Conservation (phyloP, 192 early-diverging fungal species). For the Podila epicladia region DNA sequence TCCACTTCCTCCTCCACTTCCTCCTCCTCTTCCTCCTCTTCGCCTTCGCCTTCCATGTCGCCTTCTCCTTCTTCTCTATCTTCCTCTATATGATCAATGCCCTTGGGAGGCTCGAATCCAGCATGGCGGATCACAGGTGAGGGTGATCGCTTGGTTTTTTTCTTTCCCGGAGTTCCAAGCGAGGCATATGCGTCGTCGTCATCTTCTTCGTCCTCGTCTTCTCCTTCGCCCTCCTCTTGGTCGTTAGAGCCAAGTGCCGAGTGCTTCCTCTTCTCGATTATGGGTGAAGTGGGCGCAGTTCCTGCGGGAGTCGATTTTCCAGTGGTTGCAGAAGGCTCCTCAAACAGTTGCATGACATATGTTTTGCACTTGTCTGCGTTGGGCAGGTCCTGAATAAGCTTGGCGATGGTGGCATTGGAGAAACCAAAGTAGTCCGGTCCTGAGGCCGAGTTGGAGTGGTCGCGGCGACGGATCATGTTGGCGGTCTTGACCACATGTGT, state of each 20-base stretch:
- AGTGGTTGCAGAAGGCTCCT: slow-evolving; percentile 35
- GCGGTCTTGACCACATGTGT: slow-evolving; percentile 79
- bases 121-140: slow-evolving; percentile 10
- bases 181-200: slow-evolving; percentile 11
- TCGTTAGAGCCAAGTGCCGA: slow-evolving; percentile 6
- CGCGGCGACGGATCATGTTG: slow-evolving; percentile 80
- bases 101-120: not conserved
- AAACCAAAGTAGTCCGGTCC: slow-evolving; percentile 96
- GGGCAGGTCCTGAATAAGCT: slow-evolving; percentile 89
- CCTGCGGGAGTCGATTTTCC: not conserved
- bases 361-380: slow-evolving; percentile 74
- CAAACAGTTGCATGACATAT: slow-evolving; percentile 79
- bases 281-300: not conserved
- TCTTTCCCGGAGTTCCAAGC: slow-evolving; percentile 15
- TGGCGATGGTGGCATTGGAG: slow-evolving; percentile 84
- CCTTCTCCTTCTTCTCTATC: not conserved
- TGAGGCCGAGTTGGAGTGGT: slow-evolving; percentile 82
- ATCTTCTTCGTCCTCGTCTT: slow-evolving; percentile 6
- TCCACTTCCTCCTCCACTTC: slow-evolving; percentile 14
- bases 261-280: slow-evolving; percentile 15
- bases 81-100: not conserved
- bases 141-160: slow-evolving; percentile 8
- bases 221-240: slow-evolving; percentile 7
- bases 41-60: not conserved
- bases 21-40: slow-evolving; percentile 13